phyloP scores from a whole-genome alignment of 768 basidiomycete species.

The Mrakia frigida region DNA sequence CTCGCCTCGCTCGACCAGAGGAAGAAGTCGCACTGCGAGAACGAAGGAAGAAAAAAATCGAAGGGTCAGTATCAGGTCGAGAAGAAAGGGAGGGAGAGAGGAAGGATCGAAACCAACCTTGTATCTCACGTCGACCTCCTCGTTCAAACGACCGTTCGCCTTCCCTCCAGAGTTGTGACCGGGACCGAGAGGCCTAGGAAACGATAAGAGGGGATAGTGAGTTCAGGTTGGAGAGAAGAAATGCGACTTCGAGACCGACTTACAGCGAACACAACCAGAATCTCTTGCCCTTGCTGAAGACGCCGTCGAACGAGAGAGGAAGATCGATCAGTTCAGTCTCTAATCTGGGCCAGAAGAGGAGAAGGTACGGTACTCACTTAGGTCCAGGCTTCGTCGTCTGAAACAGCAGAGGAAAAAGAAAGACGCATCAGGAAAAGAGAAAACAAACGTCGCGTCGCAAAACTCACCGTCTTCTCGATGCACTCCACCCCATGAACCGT shows the following conservation, averaged over 20 bases:
- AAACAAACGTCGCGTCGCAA: neutral
- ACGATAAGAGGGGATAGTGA: neutral
- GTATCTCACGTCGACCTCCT: constrained; percentile 13
- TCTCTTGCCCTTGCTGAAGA: constrained; percentile 22
- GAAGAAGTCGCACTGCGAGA: constrained; percentile 5
- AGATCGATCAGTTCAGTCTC: neutral
- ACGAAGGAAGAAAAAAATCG: too few relatives aligned
- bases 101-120: neutral
- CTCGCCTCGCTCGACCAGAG: constrained; percentile 10
- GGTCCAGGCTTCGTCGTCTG: constrained; percentile 25
- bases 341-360: too few relatives aligned
- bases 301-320: too few relatives aligned
- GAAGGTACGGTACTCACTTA: neutral
- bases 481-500: constrained; percentile 22
- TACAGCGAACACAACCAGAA: constrained; percentile 28
- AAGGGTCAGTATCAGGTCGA: neutral
- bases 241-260: neutral
- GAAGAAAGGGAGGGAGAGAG: neutral
- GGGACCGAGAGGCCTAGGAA: constrained; percentile 20
- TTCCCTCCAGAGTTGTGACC: constrained; percentile 25
- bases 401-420: neutral
- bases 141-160: constrained; percentile 14
- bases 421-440: neutral
- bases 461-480: constrained; percentile 22
- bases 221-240: neutral